These are phyloP conservation scores for Trypanosoma caninum DNA, from an alignment of 208 protist genomes.

Conservation along the genomic window DNA sequence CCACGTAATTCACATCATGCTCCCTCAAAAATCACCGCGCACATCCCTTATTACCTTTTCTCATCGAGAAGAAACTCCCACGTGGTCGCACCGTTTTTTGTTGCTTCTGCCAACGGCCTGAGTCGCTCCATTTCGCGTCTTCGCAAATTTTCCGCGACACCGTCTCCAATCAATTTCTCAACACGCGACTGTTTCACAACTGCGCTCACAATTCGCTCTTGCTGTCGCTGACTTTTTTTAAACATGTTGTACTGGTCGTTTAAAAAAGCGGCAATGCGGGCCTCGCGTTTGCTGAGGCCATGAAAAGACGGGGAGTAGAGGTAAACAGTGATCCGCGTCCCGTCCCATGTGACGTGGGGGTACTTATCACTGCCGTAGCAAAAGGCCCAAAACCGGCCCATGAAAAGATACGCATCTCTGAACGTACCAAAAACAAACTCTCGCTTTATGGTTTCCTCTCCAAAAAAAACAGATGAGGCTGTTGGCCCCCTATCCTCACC, in stretches of 20 bases:
- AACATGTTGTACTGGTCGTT: slow-evolving; percentile 88
- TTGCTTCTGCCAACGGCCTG: slow-evolving; percentile 38
- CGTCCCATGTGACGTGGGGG: slow-evolving; percentile 64
- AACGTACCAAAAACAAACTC: slow-evolving; percentile 61
- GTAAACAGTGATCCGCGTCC: slow-evolving; percentile 58
- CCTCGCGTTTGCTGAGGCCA: slow-evolving; percentile 79
- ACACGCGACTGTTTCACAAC: slow-evolving; percentile 33
- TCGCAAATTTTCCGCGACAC: slow-evolving; percentile 26
- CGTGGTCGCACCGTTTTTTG: slow-evolving; percentile 17
- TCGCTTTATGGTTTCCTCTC: slow-evolving; percentile 71
- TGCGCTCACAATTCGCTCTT: slow-evolving; percentile 26
- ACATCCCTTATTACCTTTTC: neutral
- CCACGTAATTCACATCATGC: neutral
- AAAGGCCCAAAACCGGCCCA: slow-evolving; percentile 82
- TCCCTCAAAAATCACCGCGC: no score
- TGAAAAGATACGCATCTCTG: slow-evolving; percentile 74
- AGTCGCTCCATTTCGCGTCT: slow-evolving; percentile 40
- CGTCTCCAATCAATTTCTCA: slow-evolving; percentile 44
- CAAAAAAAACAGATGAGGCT: slow-evolving; percentile 23
- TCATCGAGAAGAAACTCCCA: slow-evolving; percentile 38
- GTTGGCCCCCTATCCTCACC: slow-evolving; percentile 3
- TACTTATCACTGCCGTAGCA: slow-evolving; percentile 85
- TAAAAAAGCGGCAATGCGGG: slow-evolving; percentile 73
- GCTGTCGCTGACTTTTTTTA: slow-evolving; percentile 69
- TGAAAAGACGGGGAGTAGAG: slow-evolving; percentile 80